These are phyloP conservation scores for Trypanosoma caninum DNA, from an alignment of 208 protist species.

Conservation along the genomic window DNA sequence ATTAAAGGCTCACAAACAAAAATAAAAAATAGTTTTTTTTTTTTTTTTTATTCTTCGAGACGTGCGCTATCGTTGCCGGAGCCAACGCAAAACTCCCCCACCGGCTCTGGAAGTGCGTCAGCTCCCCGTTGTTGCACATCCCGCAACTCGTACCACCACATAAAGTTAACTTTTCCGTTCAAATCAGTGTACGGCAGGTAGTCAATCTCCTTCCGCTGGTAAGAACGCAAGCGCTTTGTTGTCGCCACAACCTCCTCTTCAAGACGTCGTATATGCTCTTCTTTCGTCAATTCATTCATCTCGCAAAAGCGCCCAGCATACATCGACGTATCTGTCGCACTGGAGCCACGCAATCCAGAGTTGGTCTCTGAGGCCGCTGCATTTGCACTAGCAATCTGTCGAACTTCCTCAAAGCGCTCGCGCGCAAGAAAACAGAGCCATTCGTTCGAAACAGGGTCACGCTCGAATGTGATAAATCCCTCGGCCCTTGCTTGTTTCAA, in stretches of 20 bases:
- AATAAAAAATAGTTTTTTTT: neutral
- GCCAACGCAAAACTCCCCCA: neutral
- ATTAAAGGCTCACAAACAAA: slow-evolving; percentile 12
- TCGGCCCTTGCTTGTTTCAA: slow-evolving; percentile 83
- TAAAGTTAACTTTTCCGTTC: slow-evolving; percentile 92
- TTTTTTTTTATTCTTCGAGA: slow-evolving; percentile 4
- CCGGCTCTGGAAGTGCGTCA: slow-evolving; percentile 34
- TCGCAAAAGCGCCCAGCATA: slow-evolving; percentile 56
- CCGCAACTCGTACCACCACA: slow-evolving; percentile 92
- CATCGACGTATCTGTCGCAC: slow-evolving; percentile 58
- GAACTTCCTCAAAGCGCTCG: slow-evolving; percentile 86
- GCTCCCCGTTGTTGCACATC: slow-evolving; percentile 26
- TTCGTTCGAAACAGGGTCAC: slow-evolving; percentile 50
- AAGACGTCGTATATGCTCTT: slow-evolving; percentile 58
- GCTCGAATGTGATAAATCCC: slow-evolving; percentile 85
- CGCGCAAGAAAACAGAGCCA: slow-evolving; percentile 80
- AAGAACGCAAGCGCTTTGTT: slow-evolving; percentile 62
- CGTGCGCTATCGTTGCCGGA: neutral
- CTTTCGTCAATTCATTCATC: slow-evolving; percentile 67
- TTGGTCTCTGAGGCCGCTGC: slow-evolving; percentile 38
- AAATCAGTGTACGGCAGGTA: slow-evolving; percentile 91
- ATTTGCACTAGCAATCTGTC: slow-evolving; percentile 47
- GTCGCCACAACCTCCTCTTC: slow-evolving; percentile 65
- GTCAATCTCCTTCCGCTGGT: slow-evolving; percentile 85
- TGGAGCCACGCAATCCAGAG: slow-evolving; percentile 47